Percentiles rank a stretch among this genome's conserved stretches.
These are phyloP conservation scores for Pulveroboletus sp. DNA, from an alignment of 768 basidiomycete species.

Conservation along the genomic window DNA sequence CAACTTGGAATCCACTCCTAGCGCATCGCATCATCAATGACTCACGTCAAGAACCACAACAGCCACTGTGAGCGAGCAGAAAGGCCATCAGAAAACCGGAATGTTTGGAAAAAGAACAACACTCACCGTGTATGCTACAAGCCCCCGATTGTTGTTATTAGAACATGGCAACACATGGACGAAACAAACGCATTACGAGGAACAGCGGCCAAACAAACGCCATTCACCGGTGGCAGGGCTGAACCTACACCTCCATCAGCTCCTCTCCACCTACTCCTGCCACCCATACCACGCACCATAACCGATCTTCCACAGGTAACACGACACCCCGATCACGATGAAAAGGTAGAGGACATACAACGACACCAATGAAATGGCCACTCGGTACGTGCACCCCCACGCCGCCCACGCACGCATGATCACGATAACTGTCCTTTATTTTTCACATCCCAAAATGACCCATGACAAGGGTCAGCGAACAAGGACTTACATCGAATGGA, in stretches of 20 bases:
- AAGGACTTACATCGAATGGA: constrained; percentile 12
- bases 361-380: constrained; percentile 1
- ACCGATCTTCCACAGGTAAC: constrained; percentile 4
- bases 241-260: background rate
- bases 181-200: constrained; percentile 1
- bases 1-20: background rate
- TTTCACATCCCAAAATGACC: background rate
- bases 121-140: constrained; percentile 8
- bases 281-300: background rate
- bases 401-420: constrained; percentile 19
- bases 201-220: background rate
- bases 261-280: background rate
- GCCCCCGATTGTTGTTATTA: background rate
- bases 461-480: background rate
- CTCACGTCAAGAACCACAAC: constrained; percentile 8
- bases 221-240: background rate
- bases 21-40: background rate
- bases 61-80: constrained; percentile 7
- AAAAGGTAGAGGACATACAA: constrained; percentile 8
- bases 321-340: constrained; percentile 1
- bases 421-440: constrained; percentile 14
- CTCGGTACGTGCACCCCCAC: constrained; percentile 14
- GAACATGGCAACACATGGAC: background rate
- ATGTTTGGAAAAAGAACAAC: background rate
- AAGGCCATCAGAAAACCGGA: background rate